Conservation (phyloP, 1,284 basidiomycete genomes). For the Leccinum fallax region DNA sequence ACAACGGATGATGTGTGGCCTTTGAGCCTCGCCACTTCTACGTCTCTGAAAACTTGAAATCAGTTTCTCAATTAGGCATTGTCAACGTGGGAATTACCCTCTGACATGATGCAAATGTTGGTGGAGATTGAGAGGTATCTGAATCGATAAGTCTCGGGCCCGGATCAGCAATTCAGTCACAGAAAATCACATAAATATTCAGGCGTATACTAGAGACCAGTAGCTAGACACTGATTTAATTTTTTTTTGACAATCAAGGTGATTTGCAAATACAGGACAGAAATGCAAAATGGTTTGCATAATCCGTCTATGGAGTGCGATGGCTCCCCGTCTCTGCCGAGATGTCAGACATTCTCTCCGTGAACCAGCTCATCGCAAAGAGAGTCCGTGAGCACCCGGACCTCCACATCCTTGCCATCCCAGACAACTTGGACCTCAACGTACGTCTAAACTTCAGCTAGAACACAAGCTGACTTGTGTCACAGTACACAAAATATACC, state of each 20-base stretch:
- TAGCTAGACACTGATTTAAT: no score
- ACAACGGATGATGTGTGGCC: not conserved
- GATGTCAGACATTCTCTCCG: slow-evolving; percentile 27
- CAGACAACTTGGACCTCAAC: slow-evolving; percentile 22
- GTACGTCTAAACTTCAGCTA: slow-evolving; percentile 3
- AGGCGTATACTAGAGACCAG: no score
- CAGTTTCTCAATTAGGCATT: not conserved
- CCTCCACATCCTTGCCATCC: slow-evolving; percentile 23
- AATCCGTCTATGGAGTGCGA: not conserved
- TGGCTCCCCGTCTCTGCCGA: not conserved
- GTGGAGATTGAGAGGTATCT: no score
- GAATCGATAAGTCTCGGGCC: no score
- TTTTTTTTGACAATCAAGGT: no score
- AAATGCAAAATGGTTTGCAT: no score
- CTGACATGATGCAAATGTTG: no score
- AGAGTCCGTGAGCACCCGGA: slow-evolving; percentile 21
- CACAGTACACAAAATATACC: slow-evolving; percentile 31
- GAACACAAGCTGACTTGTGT: not conserved
- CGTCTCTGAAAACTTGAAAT: not conserved
- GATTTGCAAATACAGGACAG: no score
- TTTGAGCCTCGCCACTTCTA: not conserved
- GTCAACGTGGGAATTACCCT: not conserved
- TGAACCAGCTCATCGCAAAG: slow-evolving; percentile 30
- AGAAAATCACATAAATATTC: no score
- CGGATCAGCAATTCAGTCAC: no score